Evolutionary conservation across 2,329 filamentous ascomycete species (phyloP).

Genomic region (Aspergillus texensis): DNA sequence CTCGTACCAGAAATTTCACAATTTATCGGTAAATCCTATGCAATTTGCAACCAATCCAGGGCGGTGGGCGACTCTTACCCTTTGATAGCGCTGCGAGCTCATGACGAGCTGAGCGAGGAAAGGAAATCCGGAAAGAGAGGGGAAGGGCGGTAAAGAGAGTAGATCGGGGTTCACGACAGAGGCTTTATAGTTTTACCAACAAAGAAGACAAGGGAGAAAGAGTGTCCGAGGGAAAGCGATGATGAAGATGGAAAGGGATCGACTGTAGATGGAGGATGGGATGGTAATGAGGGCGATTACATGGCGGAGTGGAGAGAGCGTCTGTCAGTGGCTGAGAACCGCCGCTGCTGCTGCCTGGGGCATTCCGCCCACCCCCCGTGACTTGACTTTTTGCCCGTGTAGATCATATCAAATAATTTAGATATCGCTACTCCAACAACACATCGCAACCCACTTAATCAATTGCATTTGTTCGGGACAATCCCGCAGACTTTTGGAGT

Average conservation of each 20-base stretch:
- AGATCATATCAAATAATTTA: conserved; percentile 1
- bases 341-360: conserved; percentile 6
- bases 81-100: conserved; percentile 54
- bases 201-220: conserved; percentile 18
- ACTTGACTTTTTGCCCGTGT: conserved; percentile 3
- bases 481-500: background rate
- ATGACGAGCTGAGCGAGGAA: conserved; percentile 45
- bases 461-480: background rate
- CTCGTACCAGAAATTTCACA: background rate
- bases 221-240: conserved; percentile 18
- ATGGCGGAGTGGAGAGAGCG: conserved; percentile 15
- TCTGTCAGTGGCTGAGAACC: conserved; percentile 7
- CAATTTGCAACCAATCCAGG: background rate
- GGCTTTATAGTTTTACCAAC: background rate
- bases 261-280: conserved; percentile 10
- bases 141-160: conserved; percentile 16
- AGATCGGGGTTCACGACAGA: conserved; percentile 5
- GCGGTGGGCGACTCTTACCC: conserved; percentile 38
- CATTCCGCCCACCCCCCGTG: conserved; percentile 2
- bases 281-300: conserved; percentile 27
- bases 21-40: background rate
- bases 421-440: background rate
- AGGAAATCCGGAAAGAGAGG: conserved; percentile 24
- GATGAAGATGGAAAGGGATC: conserved; percentile 24
- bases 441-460: background rate